These are phyloP conservation scores for Kwoniella botswanensis DNA, from an alignment of 768 basidiomycete genomes.

Conservation along the genomic window DNA sequence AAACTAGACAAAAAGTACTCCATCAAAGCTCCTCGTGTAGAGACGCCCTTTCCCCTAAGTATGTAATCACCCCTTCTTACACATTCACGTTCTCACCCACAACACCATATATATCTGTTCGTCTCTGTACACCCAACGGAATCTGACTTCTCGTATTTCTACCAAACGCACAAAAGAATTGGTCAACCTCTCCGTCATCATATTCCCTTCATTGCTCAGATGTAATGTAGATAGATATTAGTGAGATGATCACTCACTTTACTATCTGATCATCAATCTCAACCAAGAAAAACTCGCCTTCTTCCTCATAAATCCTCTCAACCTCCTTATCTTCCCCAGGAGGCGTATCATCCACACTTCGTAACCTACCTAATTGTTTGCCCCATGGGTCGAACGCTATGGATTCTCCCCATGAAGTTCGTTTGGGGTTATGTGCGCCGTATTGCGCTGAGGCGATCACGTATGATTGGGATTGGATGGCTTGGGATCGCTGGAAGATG, in stretches of 20 bases:
- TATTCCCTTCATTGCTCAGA: too few species aligned
- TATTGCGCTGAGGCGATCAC: conserved; percentile 53
- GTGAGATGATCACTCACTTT: conserved; percentile 24
- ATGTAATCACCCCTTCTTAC: neutral
- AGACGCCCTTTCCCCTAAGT: neutral
- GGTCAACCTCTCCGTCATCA: neutral
- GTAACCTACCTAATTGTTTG: conserved; percentile 41
- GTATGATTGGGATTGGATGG: conserved; percentile 51
- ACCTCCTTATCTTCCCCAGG: conserved; percentile 22
- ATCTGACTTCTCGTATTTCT: conserved; percentile 46
- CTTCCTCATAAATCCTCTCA: conserved; percentile 29
- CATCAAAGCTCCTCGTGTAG: neutral
- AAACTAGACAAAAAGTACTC: neutral
- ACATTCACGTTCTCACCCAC: conserved; percentile 25
- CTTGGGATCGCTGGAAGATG: conserved; percentile 38
- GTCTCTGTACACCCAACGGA: conserved; percentile 48
- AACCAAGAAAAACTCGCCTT: conserved; percentile 40
- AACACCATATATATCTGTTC: conserved; percentile 46
- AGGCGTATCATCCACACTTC: conserved; percentile 44
- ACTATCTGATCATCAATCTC: conserved; percentile 43
- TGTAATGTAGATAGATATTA: too few species aligned
- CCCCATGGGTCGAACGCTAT: conserved; percentile 56
- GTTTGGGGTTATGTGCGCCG: conserved; percentile 43
- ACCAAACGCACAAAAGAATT: neutral
- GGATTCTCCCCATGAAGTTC: conserved; percentile 54